Base-by-base conservation (phyloP, 495 filamentous ascomycete species). In the Talaromyces borbonicus region DNA sequence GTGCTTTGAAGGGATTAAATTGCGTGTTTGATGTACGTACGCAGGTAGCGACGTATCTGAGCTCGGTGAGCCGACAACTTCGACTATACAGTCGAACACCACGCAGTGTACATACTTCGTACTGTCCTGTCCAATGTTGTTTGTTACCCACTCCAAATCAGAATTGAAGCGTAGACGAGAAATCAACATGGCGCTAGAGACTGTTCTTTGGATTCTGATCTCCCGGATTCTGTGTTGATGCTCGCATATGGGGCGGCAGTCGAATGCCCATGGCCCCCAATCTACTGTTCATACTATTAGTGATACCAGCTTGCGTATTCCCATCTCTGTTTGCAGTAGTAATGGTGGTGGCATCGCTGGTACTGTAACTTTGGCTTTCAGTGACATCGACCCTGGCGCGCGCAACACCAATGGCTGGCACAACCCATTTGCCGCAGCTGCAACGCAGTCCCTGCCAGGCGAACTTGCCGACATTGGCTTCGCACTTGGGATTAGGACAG, bases 371-470 rank as follows among this genome's bases (percentile, higher is more conserved):
- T 22, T 36, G 49, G 37, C 54, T 56, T 11, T 60, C 56, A 18
- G 57, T 54, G 12, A 71, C 81, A 63, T 97, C 93, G 12, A 95
- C 78, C 51, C 82, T 79, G 41, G 84, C 81, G 61, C 79, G 84
- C 27, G 85, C 80, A 46, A 96, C 66, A 48, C 80, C 87, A 54
- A 96, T 88, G 7, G 83, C 89, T n/a, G 93, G 93, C 15, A 87
- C 80, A 8, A 95, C 72, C 89, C 93, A 95, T 25, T 83, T 76
- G 29, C 81, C 80, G 62, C 92, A 97, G 52, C 82, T 94, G 67
- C 92, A 98, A 62, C 78, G 81, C 69, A 96, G 79, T 45, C 93
- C 92, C 57, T 93, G 85, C 90, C 93, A 98, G 23, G 89, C 84
- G 55, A 95, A 96, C 50, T 90, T 82, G 32, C 93, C 92, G 18